These are phyloP conservation scores for Aspergillus transmontanensis DNA, from an alignment of 2,329 filamentous ascomycete genomes.

Conservation along the genomic window DNA sequence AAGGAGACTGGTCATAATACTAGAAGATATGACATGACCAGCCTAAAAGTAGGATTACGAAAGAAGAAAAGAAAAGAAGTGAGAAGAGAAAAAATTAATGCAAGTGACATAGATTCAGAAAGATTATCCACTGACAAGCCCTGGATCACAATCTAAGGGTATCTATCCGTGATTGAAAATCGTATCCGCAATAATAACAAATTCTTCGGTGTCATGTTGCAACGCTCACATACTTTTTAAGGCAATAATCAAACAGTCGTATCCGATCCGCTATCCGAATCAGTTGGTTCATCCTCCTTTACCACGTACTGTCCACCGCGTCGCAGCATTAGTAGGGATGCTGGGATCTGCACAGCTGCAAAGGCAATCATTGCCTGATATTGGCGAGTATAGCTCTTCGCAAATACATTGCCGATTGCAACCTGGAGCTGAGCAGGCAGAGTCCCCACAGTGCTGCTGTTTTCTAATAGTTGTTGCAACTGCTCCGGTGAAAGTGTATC, in stretches of 20 bases:
- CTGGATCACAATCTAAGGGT: background rate
- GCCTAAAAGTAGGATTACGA: background rate
- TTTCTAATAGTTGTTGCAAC: background rate
- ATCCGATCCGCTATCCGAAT: background rate
- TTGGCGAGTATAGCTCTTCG: constrained; percentile 4
- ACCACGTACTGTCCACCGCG: constrained; percentile 2
- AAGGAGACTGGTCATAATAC: too few species aligned
- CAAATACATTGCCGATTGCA: background rate
- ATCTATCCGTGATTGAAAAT: background rate
- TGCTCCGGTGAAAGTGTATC: background rate
- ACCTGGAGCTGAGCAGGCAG: background rate
- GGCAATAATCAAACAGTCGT: background rate
- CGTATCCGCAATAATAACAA: background rate
- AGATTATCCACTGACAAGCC: background rate
- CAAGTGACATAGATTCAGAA: background rate
- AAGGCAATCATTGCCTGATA: constrained; percentile 9
- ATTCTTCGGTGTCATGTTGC: background rate
- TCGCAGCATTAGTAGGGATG: background rate
- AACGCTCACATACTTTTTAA: background rate
- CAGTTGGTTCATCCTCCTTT: background rate
- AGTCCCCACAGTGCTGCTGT: background rate
- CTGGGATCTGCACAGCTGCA: constrained; percentile 2
- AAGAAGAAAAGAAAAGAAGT: background rate
- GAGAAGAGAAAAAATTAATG: background rate
- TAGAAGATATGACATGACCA: background rate